These are phyloP conservation scores for Solanum habrochaites DNA, from an alignment of 257 asterid species.

Conservation along the genomic window DNA sequence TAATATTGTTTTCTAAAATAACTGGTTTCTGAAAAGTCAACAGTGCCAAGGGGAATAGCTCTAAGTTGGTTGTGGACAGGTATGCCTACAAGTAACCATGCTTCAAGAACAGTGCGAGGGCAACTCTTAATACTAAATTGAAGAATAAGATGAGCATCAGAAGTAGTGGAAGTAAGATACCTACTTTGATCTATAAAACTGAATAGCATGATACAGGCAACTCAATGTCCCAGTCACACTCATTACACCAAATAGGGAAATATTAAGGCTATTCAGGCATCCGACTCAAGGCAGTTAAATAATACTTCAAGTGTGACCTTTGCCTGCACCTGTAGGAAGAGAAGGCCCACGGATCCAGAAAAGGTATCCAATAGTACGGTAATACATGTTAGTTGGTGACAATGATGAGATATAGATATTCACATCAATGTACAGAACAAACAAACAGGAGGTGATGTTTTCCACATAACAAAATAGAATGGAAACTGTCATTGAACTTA, in stretches of 20 bases:
- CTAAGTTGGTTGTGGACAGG: neutral
- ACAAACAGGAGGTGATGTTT: neutral
- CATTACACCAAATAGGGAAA: neutral
- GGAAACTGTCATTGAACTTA: slow-evolving; percentile 18
- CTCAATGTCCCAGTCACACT: neutral
- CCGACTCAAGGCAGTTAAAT: neutral
- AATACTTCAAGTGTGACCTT: neutral
- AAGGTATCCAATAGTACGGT: neutral
- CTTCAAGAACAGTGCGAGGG: neutral
- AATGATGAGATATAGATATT: neutral
- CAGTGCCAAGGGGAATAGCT: neutral
- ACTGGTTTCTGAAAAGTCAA: neutral
- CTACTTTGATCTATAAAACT: neutral
- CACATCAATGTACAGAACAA: neutral
- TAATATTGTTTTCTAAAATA: neutral
- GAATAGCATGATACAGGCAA: neutral
- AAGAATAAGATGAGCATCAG: neutral
- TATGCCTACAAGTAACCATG: neutral
- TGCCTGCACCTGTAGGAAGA: neutral
- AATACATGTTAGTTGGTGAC: neutral
- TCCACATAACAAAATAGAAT: neutral
- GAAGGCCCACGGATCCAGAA: neutral
- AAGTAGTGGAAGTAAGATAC: neutral
- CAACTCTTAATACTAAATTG: neutral
- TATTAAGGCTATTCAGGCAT: neutral